Conservation (phyloP, 1,284 basidiomycete species). For the Pseudozyma pruni region DNA sequence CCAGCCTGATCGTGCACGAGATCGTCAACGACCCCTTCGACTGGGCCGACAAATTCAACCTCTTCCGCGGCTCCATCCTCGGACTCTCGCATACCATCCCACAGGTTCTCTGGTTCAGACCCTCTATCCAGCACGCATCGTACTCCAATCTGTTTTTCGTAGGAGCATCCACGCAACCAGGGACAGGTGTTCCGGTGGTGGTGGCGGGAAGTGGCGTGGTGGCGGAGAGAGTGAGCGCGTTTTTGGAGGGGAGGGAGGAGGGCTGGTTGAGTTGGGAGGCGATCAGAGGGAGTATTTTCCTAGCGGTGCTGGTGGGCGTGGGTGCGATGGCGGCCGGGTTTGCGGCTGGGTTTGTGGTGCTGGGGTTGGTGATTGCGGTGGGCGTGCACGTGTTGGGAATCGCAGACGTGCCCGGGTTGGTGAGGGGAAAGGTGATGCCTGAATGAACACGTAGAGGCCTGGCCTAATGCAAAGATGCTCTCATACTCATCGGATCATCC, state of each 20-base stretch:
- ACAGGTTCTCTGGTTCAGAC: conserved; percentile 66
- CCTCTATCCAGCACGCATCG: conserved; percentile 58
- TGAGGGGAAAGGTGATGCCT: conserved; percentile 35
- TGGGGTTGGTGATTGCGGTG: conserved; percentile 30
- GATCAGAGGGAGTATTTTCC: conserved; percentile 28
- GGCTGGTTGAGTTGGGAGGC: conserved; percentile 45
- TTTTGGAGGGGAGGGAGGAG: conserved; percentile 32
- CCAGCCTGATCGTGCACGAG: conserved; percentile 52
- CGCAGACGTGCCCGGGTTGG: conserved; percentile 39
- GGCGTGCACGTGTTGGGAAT: conserved; percentile 36
- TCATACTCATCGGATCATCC: too few species aligned
- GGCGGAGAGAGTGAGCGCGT: conserved; percentile 43
- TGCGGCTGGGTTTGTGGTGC: conserved; percentile 27
- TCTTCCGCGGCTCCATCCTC: conserved; percentile 69
- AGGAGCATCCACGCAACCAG: conserved; percentile 68
- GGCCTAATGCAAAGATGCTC: too few species aligned
- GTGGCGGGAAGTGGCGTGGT: conserved; percentile 59
- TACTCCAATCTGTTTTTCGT: conserved; percentile 68
- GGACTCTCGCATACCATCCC: conserved; percentile 68
- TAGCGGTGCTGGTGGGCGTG: conserved; percentile 24
- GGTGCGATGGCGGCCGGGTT: conserved; percentile 27
- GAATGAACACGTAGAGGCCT: too few species aligned
- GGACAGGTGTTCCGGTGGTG: conserved; percentile 66
- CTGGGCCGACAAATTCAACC: conserved; percentile 68
- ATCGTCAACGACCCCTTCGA: conserved; percentile 67